Base-by-base conservation (phyloP, 225 moss, liverwort and hornwort species). In the Neckera pumila region DNA sequence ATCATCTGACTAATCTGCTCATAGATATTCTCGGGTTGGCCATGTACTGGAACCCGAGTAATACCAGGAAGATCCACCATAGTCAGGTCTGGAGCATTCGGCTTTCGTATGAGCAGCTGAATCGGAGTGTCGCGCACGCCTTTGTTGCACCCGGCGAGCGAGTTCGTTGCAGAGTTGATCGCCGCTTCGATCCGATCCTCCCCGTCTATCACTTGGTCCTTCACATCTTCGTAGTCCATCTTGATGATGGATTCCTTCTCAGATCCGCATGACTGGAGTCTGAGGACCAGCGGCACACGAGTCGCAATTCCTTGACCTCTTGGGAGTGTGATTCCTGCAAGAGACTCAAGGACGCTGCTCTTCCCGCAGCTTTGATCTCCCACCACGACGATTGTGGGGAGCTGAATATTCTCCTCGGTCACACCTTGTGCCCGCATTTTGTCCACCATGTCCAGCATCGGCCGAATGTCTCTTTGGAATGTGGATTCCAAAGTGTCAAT, bases 51-150 rank as follows among this genome's bases (percentile, higher is more conserved):
- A 79, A 90, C 92, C 5, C 90, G 86, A 9, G 92, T 88, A 33
- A 92, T 92, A 16, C 92, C 90, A 0, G 90, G 90, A 6, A 92
- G 90, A 17, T 92, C 92, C 10, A 92, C 78, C 86, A 92, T 90
- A 0, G 83, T 90, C 0, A 90, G 66, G 43, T 90, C 88, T 0
- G 88, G 88, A 43, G 92, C 92, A 59, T 73, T 14, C 2, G 90
- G 92, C 53, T 90, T 92, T 14, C 88, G 85, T 1, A 88, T 88
- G 10, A 90, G 73, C 1, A 92, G 26, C 4, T 90, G 79, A 10
- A 92, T 92, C 14, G 86, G 88, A 1, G 43, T 72, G 40, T 88
- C 45, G 2, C 38, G 14, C 9, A 92, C 83, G 1, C 64, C 83
- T 17, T 90, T 92, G 86, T 83, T 74, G 0, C 14, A 31, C 1